Percentiles rank a stretch among this genome's conserved stretches.
Evolutionary conservation across 495 filamentous ascomycete genomes (phyloP).

Genomic region (Beverwykella pulmonaria): DNA sequence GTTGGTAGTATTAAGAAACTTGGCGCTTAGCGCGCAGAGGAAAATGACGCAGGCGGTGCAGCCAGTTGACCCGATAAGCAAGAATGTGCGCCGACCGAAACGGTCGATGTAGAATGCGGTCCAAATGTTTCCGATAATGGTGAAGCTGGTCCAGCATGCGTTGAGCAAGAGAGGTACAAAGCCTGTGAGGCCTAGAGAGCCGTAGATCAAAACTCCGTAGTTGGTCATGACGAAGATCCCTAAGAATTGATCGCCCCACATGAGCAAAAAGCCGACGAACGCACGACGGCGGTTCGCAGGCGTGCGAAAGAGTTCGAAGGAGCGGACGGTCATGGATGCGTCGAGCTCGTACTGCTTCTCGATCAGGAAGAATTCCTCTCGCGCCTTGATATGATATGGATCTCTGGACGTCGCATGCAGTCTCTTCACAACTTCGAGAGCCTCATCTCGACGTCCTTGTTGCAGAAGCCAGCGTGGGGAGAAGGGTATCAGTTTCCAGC

Average conservation of each 20-base stretch:
- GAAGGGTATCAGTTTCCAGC: constrained; percentile 49
- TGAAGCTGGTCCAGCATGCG: constrained; percentile 53
- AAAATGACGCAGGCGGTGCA: constrained; percentile 48
- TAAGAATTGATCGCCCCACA: constrained; percentile 41
- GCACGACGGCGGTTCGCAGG: constrained; percentile 51
- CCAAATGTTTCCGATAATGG: constrained; percentile 53
- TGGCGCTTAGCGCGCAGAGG: constrained; percentile 49
- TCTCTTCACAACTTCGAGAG: constrained; percentile 42
- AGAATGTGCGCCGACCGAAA: constrained; percentile 52
- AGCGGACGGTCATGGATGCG: constrained; percentile 34
- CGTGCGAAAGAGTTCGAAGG: constrained; percentile 49
- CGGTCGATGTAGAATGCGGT: constrained; percentile 54
- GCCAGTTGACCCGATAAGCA: constrained; percentile 51
- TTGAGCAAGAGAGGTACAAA: constrained; percentile 54
- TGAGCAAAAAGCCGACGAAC: constrained; percentile 32
- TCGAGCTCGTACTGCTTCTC: constrained; percentile 49
- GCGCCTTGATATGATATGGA: constrained; percentile 43
- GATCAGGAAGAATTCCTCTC: constrained; percentile 50
- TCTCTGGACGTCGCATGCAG: constrained; percentile 46
- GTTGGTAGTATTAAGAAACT: constrained; percentile 52
- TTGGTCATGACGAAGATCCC: constrained; percentile 53
- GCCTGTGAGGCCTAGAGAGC: constrained; percentile 50
- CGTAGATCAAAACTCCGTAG: constrained; percentile 57
- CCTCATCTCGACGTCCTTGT: constrained; percentile 49
- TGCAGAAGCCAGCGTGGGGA: constrained; percentile 54